phyloP scores from a whole-genome alignment of 345 rosid species.

The Eutrema yunnanense region DNA sequence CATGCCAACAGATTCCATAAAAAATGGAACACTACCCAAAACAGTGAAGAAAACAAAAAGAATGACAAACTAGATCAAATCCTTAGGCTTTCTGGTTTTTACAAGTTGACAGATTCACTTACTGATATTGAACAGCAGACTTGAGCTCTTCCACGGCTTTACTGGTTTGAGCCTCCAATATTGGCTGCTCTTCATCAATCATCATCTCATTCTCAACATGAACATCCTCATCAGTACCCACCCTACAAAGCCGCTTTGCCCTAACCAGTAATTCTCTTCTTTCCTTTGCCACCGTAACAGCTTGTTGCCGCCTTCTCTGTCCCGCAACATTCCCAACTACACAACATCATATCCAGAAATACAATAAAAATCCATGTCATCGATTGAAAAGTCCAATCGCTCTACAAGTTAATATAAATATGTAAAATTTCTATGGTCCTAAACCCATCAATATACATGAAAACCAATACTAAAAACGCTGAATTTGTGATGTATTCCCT shows the following conservation, averaged over 20 bases:
- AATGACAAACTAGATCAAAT: not conserved
- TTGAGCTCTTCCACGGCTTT: slow-evolving; percentile 72
- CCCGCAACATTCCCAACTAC: slow-evolving; percentile 77
- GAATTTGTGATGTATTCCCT: not conserved
- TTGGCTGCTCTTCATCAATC: slow-evolving; percentile 69
- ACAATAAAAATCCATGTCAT: slow-evolving; percentile 13
- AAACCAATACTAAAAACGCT: not conserved
- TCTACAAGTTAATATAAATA: not conserved
- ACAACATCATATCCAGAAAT: slow-evolving; percentile 17
- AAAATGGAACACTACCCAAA: not conserved
- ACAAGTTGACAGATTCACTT: slow-evolving; percentile 27
- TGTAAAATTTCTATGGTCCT: not conserved
- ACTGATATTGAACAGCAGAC: slow-evolving; percentile 65
- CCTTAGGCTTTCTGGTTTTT: not conserved
- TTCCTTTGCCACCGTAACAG: slow-evolving; percentile 84
- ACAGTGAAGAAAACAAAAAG: not conserved
- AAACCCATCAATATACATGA: not conserved
- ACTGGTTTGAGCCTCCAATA: slow-evolving; percentile 58
- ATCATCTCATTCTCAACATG: slow-evolving; percentile 54
- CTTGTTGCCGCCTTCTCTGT: slow-evolving; percentile 78
- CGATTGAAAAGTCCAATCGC: not conserved
- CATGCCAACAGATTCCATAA: not conserved
- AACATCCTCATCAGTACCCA: slow-evolving; percentile 42
- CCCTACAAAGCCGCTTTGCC: slow-evolving; percentile 82
- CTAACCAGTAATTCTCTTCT: slow-evolving; percentile 79